Base-by-base conservation (phyloP, 805 yeast species). In the Suhomyces xylopsoci region DNA sequence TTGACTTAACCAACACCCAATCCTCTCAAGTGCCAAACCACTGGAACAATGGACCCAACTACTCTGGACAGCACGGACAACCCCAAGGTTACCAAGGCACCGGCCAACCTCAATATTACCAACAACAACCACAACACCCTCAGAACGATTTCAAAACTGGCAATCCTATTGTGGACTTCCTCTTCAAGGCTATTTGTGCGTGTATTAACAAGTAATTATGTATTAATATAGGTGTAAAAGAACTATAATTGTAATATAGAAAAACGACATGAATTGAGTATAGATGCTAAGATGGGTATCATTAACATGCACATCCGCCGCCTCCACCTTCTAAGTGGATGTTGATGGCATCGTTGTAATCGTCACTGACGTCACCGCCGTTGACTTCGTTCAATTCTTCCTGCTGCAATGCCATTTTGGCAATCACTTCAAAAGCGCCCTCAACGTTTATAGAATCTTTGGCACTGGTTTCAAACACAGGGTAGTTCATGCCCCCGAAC, bases 391-490 rank as follows among this genome's bases (percentile, higher is more conserved):
- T 89, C 51, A 88, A 87, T 64, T 89, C 96, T 68, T 91, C 97
- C 71, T 93, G 98, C 68, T 91, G 97, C 63, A 93, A 77, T 0
- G 98, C 99, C 74, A 90, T 90, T 63, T 97, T 82, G 30, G 97
- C 97, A 62, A 93, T 89, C 43, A 92, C 96, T 68, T 94, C 97
- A 65, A 93, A 93, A 2, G 98, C 98, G 62, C 88, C 85, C 65
- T 92, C 97, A 34, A 93, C 97, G 61, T 96, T 96, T 48, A 92
- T 89, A 14, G 94, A 91, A 68, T 91, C 97, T 74, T 93, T 94
- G 17, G 99, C 99, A 77, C 94, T 85, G n/a, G 99, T 93, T 70
- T 93, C 97, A 65, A 94, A 93, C 55, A 92, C 84, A 3, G 99
- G 98, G 59, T 74, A 73, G 60, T 68, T 72, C 55, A 91, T 78